phyloP scores from a whole-genome alignment of 225 moss, liverwort and hornwort genomes.

The Pseudisothecium myosuroides region DNA sequence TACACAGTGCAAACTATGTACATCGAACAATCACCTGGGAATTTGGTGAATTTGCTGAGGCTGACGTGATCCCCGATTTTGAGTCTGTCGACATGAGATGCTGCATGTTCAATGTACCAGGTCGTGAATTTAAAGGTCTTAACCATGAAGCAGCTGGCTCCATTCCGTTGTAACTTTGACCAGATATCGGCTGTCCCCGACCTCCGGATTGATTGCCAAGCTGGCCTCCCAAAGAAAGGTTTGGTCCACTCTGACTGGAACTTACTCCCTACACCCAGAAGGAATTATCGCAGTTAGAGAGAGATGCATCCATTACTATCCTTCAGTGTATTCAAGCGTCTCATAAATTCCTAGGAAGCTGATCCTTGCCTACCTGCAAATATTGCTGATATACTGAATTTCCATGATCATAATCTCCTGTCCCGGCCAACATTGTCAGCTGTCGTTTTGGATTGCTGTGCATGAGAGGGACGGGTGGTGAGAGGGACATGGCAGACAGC shows the following conservation, averaged over 20 bases:
- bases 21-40: conserved; percentile 35
- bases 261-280: conserved; percentile 40
- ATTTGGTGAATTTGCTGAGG: conserved; percentile 43
- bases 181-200: conserved; percentile 33
- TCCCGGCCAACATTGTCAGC: conserved; percentile 51
- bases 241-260: conserved; percentile 64
- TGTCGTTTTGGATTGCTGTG: conserved; percentile 57
- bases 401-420: conserved; percentile 48
- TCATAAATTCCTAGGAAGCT: neutral
- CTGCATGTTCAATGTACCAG: conserved; percentile 51
- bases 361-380: conserved; percentile 36
- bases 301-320: neutral
- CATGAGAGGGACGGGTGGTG: conserved; percentile 62
- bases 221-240: conserved; percentile 63
- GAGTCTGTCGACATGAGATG: conserved; percentile 58
- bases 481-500: conserved; percentile 68
- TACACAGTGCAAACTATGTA: neutral
- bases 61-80: conserved; percentile 34
- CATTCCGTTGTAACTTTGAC: conserved; percentile 56
- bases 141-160: conserved; percentile 66
- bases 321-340: neutral
- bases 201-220: conserved; percentile 48
- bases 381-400: conserved; percentile 70
- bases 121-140: conserved; percentile 41
- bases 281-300: neutral